A percentile compares a stretch with the other conserved stretches of the same genome.
Conservation (phyloP, 257 asterid genomes). For the Avicennia marina region DNA sequence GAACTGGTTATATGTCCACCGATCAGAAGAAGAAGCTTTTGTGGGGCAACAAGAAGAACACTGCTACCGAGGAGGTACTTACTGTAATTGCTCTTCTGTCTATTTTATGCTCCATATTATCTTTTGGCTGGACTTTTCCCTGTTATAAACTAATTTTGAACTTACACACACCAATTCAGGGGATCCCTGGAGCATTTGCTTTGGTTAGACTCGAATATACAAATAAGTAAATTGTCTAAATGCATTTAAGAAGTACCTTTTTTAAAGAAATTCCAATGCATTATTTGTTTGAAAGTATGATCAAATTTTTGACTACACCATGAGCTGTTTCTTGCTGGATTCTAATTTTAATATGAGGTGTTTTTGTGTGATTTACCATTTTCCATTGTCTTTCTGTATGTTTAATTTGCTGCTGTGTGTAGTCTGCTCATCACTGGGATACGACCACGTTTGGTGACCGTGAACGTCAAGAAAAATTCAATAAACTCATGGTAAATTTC, state of each 20-base stretch:
- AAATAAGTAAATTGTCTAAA: background rate
- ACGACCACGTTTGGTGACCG: slow-evolving; percentile 72
- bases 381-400: slow-evolving; percentile 32
- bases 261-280: no score
- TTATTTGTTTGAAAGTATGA: no score
- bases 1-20: slow-evolving; percentile 89
- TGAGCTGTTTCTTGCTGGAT: slow-evolving; percentile 4
- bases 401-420: slow-evolving; percentile 30
- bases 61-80: slow-evolving; percentile 75
- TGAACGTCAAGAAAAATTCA: slow-evolving; percentile 94
- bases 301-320: no score
- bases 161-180: no score
- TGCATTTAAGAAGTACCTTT: no score
- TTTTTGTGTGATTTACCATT: slow-evolving; percentile 38
- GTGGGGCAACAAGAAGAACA: slow-evolving; percentile 92
- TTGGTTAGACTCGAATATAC: background rate
- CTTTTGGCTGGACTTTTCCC: slow-evolving; percentile 2
- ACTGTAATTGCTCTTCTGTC: background rate
- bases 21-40: slow-evolving; percentile 98
- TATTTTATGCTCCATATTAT: background rate
- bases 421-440: slow-evolving; percentile 88
- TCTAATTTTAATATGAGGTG: no score
- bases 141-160: slow-evolving; percentile 4
- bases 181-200: background rate
- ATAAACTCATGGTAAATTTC: slow-evolving; percentile 95